Conservation (phyloP, 1,284 basidiomycete species). For the Phellopilus nigrolimitatus region DNA sequence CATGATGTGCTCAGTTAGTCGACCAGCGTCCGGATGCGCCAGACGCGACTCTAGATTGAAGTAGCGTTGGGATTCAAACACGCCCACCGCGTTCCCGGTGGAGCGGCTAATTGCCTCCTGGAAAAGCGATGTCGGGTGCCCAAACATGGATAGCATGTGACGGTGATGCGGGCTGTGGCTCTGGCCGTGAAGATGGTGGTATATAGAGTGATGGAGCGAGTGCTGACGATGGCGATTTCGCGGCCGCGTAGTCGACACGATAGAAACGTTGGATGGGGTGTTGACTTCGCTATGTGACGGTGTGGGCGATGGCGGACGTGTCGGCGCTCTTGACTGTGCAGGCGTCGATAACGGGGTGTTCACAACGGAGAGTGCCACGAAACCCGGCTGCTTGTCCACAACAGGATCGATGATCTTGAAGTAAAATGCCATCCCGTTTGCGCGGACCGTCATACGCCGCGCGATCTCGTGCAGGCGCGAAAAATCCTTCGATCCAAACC, state of each 20-base stretch:
- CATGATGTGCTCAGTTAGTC: constrained; percentile 47
- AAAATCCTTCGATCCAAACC: constrained; percentile 62
- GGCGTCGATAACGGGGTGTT: constrained; percentile 16
- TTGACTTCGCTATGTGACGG: constrained; percentile 26
- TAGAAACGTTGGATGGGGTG: constrained; percentile 3
- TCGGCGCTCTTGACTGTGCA: constrained; percentile 18
- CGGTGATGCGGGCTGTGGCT: background rate
- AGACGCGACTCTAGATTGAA: constrained; percentile 66
- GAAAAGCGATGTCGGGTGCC: constrained; percentile 18
- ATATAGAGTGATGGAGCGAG: background rate
- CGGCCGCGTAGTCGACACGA: constrained; percentile 4
- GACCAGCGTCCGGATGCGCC: constrained; percentile 46
- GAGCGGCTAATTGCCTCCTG: constrained; percentile 19
- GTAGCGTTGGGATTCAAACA: constrained; percentile 78
- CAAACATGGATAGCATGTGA: constrained; percentile 24
- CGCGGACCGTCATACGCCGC: constrained; percentile 48
- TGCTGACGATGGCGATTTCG: background rate
- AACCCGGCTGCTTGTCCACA: constrained; percentile 27
- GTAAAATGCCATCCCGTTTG: constrained; percentile 63
- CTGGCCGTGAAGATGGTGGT: background rate
- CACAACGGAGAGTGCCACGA: constrained; percentile 6
- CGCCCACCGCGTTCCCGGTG: constrained; percentile 64
- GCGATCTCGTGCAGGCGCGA: constrained; percentile 45
- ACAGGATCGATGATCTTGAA: constrained; percentile 55
- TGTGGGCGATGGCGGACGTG: constrained; percentile 26